These are phyloP conservation scores for Combretum micranthum DNA, from an alignment of 345 rosid species.

Conservation along the genomic window DNA sequence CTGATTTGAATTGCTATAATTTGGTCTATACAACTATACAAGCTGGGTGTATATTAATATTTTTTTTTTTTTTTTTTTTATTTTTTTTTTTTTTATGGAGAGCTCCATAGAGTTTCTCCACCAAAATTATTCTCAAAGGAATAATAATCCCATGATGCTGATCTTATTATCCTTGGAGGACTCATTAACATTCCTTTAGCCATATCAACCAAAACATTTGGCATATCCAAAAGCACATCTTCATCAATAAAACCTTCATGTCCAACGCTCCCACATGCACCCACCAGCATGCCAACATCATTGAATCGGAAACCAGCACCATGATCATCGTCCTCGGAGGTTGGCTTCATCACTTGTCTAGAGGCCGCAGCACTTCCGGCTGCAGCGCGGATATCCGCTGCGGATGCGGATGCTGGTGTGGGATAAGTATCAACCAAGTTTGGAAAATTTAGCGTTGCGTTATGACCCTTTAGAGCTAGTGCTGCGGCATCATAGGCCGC, in stretches of 20 bases:
- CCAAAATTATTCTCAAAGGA: conserved; percentile 34
- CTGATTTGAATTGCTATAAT: too few relatives aligned
- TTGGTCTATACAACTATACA: too few relatives aligned
- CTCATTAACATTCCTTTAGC: conserved; percentile 82
- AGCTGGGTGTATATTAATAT: too few relatives aligned
- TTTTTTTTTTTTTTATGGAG: conserved; percentile 2
- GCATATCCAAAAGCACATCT: conserved; percentile 67
- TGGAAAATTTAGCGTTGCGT: conserved; percentile 66
- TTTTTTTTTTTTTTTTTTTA: neutral
- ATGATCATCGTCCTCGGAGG: conserved; percentile 13
- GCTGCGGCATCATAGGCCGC: conserved; percentile 83
- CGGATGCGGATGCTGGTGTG: conserved; percentile 49
- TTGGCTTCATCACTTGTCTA: conserved; percentile 2
- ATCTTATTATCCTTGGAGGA: conserved; percentile 51
- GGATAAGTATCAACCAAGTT: conserved; percentile 34
- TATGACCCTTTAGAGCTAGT: conserved; percentile 56
- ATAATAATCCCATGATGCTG: conserved; percentile 38
- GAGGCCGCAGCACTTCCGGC: conserved; percentile 67
- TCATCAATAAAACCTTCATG: conserved; percentile 49
- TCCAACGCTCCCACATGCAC: too few relatives aligned
- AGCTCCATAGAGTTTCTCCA: conserved; percentile 66
- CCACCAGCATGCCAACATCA: neutral
- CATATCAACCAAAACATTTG: conserved; percentile 71
- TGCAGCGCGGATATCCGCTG: conserved; percentile 58
- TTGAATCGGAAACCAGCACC: neutral